Conservation (phyloP, 768 basidiomycete species). For the Xanthoconium stramineum region DNA sequence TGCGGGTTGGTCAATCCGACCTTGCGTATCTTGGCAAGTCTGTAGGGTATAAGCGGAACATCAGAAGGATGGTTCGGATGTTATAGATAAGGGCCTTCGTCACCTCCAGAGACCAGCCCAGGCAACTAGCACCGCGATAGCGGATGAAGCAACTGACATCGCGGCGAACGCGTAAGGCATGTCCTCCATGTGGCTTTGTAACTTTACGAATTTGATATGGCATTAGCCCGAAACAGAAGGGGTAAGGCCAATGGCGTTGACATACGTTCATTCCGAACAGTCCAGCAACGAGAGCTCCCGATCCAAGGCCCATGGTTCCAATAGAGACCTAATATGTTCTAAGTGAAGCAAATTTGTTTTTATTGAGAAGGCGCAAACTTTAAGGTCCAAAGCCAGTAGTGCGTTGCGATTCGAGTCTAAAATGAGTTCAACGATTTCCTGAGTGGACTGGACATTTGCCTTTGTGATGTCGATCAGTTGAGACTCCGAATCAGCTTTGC, state of each 20-base stretch:
- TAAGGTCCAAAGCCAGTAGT: conserved; percentile 85
- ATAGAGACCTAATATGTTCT: conserved; percentile 70
- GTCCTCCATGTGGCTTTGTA: conserved; percentile 70
- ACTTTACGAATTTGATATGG: conserved; percentile 40
- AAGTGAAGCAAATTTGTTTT: background rate
- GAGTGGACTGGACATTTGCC: conserved; percentile 94
- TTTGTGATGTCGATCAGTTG: conserved; percentile 2
- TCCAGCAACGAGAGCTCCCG: conserved; percentile 86
- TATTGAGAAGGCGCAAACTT: conserved; percentile 43
- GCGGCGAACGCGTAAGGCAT: conserved; percentile 71
- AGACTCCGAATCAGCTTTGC: background rate
- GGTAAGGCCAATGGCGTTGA: conserved; percentile 14
- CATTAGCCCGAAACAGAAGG: conserved; percentile 25
- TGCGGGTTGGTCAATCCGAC: conserved; percentile 38
- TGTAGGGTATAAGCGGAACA: conserved; percentile 9
- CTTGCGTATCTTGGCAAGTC: conserved; percentile 46
- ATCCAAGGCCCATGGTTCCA: conserved; percentile 87
- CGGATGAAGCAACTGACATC: conserved; percentile 58
- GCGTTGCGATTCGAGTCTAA: conserved; percentile 95
- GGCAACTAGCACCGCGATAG: conserved; percentile 60
- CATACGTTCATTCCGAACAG: conserved; percentile 96
- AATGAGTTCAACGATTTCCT: conserved; percentile 96
- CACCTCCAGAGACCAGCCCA: conserved; percentile 64
- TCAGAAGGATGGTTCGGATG: conserved; percentile 12
- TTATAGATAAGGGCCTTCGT: conserved; percentile 10